Evolutionary conservation across 2,329 filamentous ascomycete species (phyloP).

Genomic region (Phyllachora maydis): DNA sequence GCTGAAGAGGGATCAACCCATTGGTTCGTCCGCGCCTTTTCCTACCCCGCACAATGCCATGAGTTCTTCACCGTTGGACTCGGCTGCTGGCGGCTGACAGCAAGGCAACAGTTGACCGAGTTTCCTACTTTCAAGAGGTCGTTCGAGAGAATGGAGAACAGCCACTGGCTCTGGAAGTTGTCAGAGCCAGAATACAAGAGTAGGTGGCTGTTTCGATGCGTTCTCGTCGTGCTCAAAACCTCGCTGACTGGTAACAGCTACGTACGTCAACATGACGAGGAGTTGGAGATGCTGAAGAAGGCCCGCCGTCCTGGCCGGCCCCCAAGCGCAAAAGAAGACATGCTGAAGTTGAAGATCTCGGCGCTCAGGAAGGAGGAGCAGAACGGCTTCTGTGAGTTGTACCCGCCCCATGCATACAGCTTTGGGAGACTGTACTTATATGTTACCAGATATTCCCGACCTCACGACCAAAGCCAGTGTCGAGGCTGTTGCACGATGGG

Average conservation of each 20-base stretch:
- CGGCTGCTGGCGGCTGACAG: no score
- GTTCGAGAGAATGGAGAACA: conserved; percentile 26
- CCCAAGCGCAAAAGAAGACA: conserved; percentile 54
- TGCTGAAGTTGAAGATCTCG: conserved; percentile 50
- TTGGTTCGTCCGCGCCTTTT: conserved; percentile 27
- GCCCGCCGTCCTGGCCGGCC: conserved; percentile 61
- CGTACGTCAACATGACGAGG: conserved; percentile 50
- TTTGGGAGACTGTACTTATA: not conserved
- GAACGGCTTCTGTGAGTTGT: conserved; percentile 53
- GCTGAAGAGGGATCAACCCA: conserved; percentile 52
- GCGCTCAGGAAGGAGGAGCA: conserved; percentile 61
- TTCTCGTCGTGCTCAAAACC: not conserved
- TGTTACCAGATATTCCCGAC: conserved; percentile 45
- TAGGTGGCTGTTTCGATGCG: conserved; percentile 13
- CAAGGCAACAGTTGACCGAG: conserved; percentile 35
- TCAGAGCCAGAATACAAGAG: conserved; percentile 42
- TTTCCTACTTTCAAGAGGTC: conserved; percentile 51
- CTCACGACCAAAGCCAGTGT: conserved; percentile 46
- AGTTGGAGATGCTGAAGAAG: conserved; percentile 43
- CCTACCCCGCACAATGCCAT: not conserved
- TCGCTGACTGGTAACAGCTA: conserved; percentile 22
- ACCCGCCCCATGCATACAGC: not conserved
- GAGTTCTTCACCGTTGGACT: no score
- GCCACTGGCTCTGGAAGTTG: conserved; percentile 29
- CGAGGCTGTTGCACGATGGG: conserved; percentile 50